Evolutionary conservation across 176 grass and related monocot genomes (phyloP), one percentile per base, ranked within the genome.

Genomic region (Themeda triandra): DNA sequence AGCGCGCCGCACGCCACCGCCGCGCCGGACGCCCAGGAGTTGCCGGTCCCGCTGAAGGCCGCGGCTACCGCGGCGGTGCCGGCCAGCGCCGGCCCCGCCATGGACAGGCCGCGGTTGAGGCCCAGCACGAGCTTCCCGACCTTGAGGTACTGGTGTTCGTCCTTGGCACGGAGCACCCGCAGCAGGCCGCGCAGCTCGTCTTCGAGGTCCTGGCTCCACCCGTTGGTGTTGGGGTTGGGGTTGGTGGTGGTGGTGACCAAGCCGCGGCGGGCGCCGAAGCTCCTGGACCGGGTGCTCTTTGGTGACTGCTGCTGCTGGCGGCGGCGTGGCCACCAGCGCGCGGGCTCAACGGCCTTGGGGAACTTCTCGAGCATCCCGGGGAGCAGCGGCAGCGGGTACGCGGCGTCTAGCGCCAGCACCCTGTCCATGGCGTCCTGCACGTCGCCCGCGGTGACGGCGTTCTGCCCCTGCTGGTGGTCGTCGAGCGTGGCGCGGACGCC

Each of bases 301-400:
- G 23, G 39, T 17, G 10, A 25, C 39, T 21, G 76, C 17, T 30
- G 77, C 27, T 8, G 6, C 4, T 10, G 77, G 27, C 77, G 78
- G 29, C 44, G 44, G 32, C 9, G 6, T 1, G 92, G 92, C 92
- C 92, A 94, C 92, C 87, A 94, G 2, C 81, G 39, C 0, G 92
- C 10, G 1, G 89, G 87, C 84, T 89, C 68, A 0, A 94, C 18
- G 0, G 2, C 4, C 41, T 91, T 79, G n/a, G 89, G 92, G 63
- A 89, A 94, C 62, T 94, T 94, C 1, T 91, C 92, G 4, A 92
- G 78, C 91, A 92, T 92, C 13, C 39, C 78, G 2, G 80, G 77
- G n/a, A 92, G 77, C 25, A 92, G 36, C 0, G 87, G 77, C 1
- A 90, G 91, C 54, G 91, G 91, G 68, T 92, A 92, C 11, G 91